Conservation (phyloP, 495 filamentous ascomycete species). For the Aspergillus nanangensis region DNA sequence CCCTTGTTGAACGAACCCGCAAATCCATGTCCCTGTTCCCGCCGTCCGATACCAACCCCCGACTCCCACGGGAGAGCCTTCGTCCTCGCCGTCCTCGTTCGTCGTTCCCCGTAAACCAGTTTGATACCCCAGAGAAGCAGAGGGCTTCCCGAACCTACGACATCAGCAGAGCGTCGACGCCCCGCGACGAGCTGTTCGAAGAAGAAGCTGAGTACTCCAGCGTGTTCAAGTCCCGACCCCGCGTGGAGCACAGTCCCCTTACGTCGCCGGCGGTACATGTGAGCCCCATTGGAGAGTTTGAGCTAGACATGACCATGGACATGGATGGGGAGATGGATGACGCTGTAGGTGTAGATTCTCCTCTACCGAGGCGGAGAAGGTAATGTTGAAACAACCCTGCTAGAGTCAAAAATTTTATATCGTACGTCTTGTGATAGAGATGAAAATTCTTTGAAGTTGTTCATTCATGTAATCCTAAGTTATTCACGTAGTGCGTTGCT, state of each 20-base stretch:
- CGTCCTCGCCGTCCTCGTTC: constrained; percentile 35
- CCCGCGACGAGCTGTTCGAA: constrained; percentile 55
- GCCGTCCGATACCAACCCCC: constrained; percentile 18
- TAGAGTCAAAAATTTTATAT: no score
- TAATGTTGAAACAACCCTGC: no score
- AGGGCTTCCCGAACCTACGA: constrained; percentile 20
- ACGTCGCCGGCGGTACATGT: constrained; percentile 52
- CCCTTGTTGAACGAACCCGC: constrained; percentile 71
- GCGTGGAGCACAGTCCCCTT: constrained; percentile 71
- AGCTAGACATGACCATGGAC: constrained; percentile 17
- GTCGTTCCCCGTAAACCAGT: constrained; percentile 59
- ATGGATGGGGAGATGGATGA: constrained; percentile 3
- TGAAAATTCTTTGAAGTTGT: no score
- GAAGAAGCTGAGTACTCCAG: constrained; percentile 75
- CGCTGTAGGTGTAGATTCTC: constrained; percentile 5
- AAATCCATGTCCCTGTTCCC: constrained; percentile 68
- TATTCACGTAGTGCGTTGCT: no score
- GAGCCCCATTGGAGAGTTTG: constrained; percentile 28
- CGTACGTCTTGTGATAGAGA: no score
- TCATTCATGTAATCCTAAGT: no score
- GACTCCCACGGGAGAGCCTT: constrained; percentile 21
- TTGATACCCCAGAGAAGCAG: constrained; percentile 46
- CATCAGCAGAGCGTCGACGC: constrained; percentile 39
- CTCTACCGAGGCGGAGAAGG: constrained; percentile 10
- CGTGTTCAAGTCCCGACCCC: constrained; percentile 81